phyloP scores from a whole-genome alignment of 2,329 filamentous ascomycete genomes.

The Botryotinia globosa region DNA sequence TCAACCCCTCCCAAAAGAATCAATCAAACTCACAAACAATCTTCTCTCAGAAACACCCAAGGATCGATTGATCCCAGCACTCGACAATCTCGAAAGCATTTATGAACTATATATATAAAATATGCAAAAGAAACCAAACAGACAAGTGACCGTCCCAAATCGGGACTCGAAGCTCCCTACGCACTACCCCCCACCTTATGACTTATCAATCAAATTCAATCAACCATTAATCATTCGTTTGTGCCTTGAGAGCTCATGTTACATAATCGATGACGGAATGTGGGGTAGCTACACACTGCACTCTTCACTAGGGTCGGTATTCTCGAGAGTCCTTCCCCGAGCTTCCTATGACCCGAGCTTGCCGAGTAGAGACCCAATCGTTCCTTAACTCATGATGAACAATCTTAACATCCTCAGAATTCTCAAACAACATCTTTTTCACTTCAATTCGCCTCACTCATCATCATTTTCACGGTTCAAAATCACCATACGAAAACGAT shows the following conservation, averaged over 20 bases:
- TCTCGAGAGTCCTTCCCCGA: too few species aligned
- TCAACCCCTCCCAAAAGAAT: too few species aligned
- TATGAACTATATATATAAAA: too few species aligned
- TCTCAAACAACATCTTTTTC: not conserved
- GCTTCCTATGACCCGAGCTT: too few species aligned
- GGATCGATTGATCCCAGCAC: not conserved
- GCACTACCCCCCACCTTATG: not conserved
- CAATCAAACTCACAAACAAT: not conserved
- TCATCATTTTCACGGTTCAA: not conserved
- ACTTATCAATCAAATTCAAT: conserved; percentile 4
- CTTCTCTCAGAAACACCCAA: not conserved
- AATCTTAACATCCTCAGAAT: not conserved
- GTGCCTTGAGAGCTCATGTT: not conserved
- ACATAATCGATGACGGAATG: conserved; percentile 3
- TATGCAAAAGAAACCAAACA: not conserved
- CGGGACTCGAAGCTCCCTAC: not conserved
- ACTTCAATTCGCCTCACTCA: not conserved
- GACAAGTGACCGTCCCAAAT: not conserved
- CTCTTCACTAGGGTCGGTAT: too few species aligned
- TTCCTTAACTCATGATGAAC: not conserved
- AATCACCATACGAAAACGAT: not conserved
- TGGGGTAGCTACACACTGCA: not conserved
- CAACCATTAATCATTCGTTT: not conserved
- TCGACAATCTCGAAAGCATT: not conserved
- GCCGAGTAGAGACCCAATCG: not conserved